Evolutionary conservation across 2,329 filamentous ascomycete species (phyloP).

Genomic region (Lecanoromycetidae sp.): DNA sequence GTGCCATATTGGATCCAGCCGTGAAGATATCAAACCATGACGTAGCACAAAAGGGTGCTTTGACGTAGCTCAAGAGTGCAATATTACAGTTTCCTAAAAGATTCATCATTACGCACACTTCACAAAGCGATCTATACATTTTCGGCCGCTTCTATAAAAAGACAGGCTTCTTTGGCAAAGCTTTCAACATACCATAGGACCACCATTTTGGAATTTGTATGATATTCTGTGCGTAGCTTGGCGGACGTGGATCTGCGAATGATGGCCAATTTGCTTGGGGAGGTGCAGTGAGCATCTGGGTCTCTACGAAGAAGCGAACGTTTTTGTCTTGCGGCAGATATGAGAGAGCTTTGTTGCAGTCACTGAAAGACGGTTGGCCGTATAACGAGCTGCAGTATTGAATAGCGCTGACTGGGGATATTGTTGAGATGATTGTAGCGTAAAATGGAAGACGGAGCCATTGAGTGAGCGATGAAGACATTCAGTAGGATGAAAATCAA

Average conservation of each 20-base stretch:
- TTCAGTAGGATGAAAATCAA: no score
- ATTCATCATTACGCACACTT: no score
- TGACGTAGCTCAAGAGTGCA: not conserved
- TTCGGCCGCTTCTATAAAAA: no score
- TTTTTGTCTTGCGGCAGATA: not conserved
- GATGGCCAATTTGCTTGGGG: not conserved
- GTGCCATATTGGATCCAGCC: not conserved
- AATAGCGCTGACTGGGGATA: not conserved
- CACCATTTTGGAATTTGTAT: conserved; percentile 1
- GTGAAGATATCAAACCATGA: not conserved
- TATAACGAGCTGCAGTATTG: not conserved
- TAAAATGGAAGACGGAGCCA: no score
- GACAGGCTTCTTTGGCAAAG: not conserved
- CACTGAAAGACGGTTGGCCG: not conserved
- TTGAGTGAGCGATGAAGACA: no score
- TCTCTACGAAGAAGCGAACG: not conserved
- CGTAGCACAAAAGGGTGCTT: not conserved
- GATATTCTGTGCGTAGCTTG: not conserved
- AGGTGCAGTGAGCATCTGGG: not conserved
- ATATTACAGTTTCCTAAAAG: not conserved
- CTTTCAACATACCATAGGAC: not conserved
- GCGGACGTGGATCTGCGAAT: not conserved
- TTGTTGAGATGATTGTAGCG: no score
- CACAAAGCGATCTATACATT: no score
- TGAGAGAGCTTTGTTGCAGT: not conserved